These are phyloP conservation scores for Cytospora chrysosperma DNA, from an alignment of 2,329 filamentous ascomycete species.

Conservation along the genomic window DNA sequence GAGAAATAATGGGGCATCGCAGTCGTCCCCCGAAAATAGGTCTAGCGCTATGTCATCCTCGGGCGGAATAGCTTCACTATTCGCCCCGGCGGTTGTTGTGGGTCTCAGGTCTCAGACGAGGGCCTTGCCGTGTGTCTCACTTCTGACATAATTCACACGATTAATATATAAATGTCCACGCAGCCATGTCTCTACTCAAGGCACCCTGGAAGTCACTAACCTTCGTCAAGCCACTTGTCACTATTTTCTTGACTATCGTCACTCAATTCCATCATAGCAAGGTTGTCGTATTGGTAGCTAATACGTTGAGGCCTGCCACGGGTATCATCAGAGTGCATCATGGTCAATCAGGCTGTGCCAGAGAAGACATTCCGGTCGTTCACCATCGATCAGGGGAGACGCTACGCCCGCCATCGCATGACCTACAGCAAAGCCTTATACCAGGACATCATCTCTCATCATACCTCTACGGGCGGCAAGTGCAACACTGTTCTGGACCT, in stretches of 20 bases:
- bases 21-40: background rate
- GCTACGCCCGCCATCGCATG: slow-evolving; percentile 43
- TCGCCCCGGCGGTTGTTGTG: background rate
- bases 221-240: background rate
- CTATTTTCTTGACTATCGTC: background rate
- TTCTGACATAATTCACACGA: too few species aligned
- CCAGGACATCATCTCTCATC: slow-evolving; percentile 44
- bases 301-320: background rate
- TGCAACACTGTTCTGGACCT: slow-evolving; percentile 49
- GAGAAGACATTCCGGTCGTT: slow-evolving; percentile 48
- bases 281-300: background rate
- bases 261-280: background rate
- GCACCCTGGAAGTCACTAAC: background rate
- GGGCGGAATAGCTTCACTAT: background rate
- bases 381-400: slow-evolving; percentile 41
- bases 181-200: background rate
- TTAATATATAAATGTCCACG: background rate
- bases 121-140: background rate
- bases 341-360: slow-evolving; percentile 19
- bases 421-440: slow-evolving; percentile 49
- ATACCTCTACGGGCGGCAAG: slow-evolving; percentile 45
- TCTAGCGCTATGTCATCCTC: background rate
- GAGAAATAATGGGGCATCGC: background rate
- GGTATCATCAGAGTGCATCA: background rate
- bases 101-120: background rate